Evolutionary conservation across 768 basidiomycete species (phyloP).

Genomic region (Leucogyrophana mollusca): DNA sequence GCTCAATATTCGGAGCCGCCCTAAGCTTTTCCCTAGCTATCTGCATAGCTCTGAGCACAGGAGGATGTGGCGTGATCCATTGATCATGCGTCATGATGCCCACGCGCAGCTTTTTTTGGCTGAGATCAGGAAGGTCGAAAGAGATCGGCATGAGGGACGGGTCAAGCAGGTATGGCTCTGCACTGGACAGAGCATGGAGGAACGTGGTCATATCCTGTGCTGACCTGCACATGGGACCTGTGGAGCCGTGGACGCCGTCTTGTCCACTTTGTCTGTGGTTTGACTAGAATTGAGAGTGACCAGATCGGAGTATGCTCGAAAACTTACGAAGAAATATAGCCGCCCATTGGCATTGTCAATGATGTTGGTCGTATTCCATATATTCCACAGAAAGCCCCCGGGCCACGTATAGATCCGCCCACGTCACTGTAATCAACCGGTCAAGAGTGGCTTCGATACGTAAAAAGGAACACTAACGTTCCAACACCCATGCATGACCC

Average conservation of each 20-base stretch:
- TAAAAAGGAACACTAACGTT: conserved; percentile 19
- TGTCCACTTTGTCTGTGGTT: not conserved
- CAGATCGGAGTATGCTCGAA: too few relatives aligned
- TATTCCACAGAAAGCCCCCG: conserved; percentile 34
- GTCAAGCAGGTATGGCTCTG: conserved; percentile 36
- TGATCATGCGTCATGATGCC: conserved; percentile 34
- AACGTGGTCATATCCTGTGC: not conserved
- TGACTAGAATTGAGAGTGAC: not conserved
- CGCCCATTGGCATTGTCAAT: conserved; percentile 24
- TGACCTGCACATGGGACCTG: not conserved
- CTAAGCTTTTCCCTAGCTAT: conserved; percentile 28
- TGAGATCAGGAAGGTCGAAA: conserved; percentile 14
- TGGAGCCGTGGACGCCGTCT: not conserved
- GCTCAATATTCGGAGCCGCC: conserved; percentile 27
- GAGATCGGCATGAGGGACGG: conserved; percentile 24
- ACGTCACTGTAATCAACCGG: conserved; percentile 13
- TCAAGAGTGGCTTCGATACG: not conserved
- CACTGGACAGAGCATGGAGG: conserved; percentile 23
- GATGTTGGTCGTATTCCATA: conserved; percentile 41
- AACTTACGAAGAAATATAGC: conserved; percentile 18
- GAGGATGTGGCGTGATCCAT: conserved; percentile 32
- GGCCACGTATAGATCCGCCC: conserved; percentile 41
- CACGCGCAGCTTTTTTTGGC: conserved; percentile 23
- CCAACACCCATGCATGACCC: conserved; percentile 47
- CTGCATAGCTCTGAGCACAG: conserved; percentile 34